Base-by-base conservation (phyloP, 2,329 filamentous ascomycete species). In the Alternaria consortialis region DNA sequence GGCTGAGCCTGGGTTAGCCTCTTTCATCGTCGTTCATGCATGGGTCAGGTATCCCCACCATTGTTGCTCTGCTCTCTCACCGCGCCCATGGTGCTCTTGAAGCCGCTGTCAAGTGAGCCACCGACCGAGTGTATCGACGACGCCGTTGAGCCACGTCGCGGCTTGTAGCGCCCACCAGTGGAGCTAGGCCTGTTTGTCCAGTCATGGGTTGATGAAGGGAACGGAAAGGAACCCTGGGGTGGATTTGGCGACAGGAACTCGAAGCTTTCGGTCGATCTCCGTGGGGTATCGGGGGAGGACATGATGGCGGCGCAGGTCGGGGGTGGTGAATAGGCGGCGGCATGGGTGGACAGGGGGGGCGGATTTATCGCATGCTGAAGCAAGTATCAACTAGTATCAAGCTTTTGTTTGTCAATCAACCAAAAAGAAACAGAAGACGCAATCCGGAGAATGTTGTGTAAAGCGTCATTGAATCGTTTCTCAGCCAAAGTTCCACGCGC, bases 41-140 rank as follows among this genome's bases (percentile, higher is more conserved):
- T 36, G 17, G 12, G n/a, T 11, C 2, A 13, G 51, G 11, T 48
- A 9, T 48, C 20, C 65, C 55, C 77, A 91, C 90, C 93, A 86
- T 97, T 97, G 71, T 94, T 91, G 11, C 90, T 88, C n/a, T 88
- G 87, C 79, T 97, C 93, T 52, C 82, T 85, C 70, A 90, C 84
- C 15, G 89, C 85, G 62, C 85, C 80, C 61, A 83, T 81, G 82
- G 86, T 80, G 83, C 80, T 79, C 63, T 84, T 78, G 78, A 86
- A 81, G n/a, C 87, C 86, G 8, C 87, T 88, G 74, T 97, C 93
- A 62, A 97, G 82, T 36, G 88, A 86, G n/a, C 93, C 93, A 63
- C 93, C 93, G 75, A 97, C 88, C 32, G 94, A 97, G 75, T 90
- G 88, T 69, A 94, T 88, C 23, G 94, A 97, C 83, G 93, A 97